Evolutionary conservation across 495 filamentous ascomycete genomes (phyloP).

Genomic region (Letharia lupina): DNA sequence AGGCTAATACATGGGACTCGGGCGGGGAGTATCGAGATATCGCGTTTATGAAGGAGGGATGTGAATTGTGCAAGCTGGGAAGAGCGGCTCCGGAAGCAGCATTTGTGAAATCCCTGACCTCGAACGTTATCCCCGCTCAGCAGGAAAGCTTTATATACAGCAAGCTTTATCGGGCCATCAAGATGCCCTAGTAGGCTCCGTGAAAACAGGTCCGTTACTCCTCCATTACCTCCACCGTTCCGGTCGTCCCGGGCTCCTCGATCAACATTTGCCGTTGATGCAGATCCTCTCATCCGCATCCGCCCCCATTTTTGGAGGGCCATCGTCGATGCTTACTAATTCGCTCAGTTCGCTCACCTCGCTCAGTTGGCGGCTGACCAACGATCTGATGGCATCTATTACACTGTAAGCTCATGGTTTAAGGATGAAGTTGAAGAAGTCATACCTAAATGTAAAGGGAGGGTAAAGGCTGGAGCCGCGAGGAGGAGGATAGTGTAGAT

Average conservation of each 20-base stretch:
- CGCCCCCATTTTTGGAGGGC: too few species aligned
- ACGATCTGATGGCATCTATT: background rate
- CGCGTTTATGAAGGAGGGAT: background rate
- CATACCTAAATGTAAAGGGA: background rate
- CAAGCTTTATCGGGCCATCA: background rate
- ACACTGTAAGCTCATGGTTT: background rate
- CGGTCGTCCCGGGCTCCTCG: too few species aligned
- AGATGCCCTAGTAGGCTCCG: background rate
- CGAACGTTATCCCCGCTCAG: background rate
- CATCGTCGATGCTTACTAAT: too few species aligned
- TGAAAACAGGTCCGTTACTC: background rate
- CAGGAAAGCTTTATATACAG: background rate
- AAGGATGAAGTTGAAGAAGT: background rate
- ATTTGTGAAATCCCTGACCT: background rate
- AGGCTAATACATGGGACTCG: background rate
- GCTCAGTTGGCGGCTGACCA: background rate
- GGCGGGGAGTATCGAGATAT: background rate
- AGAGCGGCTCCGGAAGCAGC: background rate
- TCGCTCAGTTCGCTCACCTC: too few species aligned
- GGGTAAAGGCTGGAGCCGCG: background rate
- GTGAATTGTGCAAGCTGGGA: background rate
- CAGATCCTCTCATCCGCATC: too few species aligned
- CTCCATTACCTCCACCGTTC: background rate
- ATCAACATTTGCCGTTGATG: too few species aligned
- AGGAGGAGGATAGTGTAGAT: background rate